These are phyloP conservation scores for Metarhizium brunneum DNA, from an alignment of 2,329 filamentous ascomycete genomes.

Conservation along the genomic window DNA sequence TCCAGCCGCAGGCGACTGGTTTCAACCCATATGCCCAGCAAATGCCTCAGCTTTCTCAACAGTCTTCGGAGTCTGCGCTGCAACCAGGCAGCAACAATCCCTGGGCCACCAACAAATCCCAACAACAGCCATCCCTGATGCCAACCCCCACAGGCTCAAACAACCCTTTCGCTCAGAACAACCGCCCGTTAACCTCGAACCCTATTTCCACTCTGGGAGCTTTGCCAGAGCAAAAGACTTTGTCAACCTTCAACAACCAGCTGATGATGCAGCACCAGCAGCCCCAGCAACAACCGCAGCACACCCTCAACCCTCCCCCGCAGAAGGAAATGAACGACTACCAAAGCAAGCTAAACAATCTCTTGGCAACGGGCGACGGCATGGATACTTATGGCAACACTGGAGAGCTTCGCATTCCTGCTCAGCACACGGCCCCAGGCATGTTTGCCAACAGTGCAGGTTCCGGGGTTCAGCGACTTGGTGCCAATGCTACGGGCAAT, in stretches of 20 bases:
- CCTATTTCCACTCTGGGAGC: slow-evolving; percentile 63
- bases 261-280: slow-evolving; percentile 33
- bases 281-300: slow-evolving; percentile 25
- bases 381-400: slow-evolving; percentile 97
- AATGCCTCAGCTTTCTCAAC: slow-evolving; percentile 29
- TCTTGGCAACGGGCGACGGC: slow-evolving; percentile 80
- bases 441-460: slow-evolving; percentile 96
- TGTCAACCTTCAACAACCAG: slow-evolving; percentile 48
- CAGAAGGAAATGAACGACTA: slow-evolving; percentile 52
- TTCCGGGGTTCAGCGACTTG: slow-evolving; percentile 63
- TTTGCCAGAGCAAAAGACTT: slow-evolving; percentile 75
- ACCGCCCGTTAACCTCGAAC: slow-evolving; percentile 43
- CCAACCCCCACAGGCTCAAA: slow-evolving; percentile 91
- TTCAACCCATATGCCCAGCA: slow-evolving; percentile 44
- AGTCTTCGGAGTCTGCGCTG: slow-evolving; percentile 47
- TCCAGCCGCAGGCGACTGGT: slow-evolving; percentile 42
- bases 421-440: slow-evolving; percentile 92
- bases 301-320: slow-evolving; percentile 23
- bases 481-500: slow-evolving; percentile 66
- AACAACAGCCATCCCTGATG: slow-evolving; percentile 53
- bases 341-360: slow-evolving; percentile 71
- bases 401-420: slow-evolving; percentile 89
- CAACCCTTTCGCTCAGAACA: slow-evolving; percentile 87
- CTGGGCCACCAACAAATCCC: slow-evolving; percentile 61
- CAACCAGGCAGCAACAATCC: slow-evolving; percentile 89